Conservation (phyloP, 108 stramenopile genomes). For the Licmophora abbreviata region DNA sequence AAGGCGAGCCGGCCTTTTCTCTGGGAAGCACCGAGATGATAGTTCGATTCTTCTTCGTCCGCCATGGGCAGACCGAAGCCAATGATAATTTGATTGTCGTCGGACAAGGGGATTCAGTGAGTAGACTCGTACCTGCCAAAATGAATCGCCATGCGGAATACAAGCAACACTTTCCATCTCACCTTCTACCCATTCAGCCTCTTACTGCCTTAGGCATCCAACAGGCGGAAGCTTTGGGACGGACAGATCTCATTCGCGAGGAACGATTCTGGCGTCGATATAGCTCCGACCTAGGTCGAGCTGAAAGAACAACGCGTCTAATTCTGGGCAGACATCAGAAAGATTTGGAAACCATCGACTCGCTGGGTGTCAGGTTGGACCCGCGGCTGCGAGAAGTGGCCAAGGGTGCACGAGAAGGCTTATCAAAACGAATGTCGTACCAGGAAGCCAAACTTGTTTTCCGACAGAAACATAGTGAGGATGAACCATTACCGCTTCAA, state of each 20-base stretch:
- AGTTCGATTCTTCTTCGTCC: slow-evolving; percentile 45
- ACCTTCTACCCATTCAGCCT: slow-evolving; percentile 4
- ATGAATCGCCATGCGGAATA: background rate
- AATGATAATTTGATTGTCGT: slow-evolving; percentile 33
- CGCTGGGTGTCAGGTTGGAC: slow-evolving; percentile 19
- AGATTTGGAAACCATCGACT: background rate
- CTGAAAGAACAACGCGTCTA: slow-evolving; percentile 31
- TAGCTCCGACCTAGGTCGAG: slow-evolving; percentile 38
- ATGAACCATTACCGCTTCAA: slow-evolving; percentile 22
- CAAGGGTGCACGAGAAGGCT: slow-evolving; percentile 52
- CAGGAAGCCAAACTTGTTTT: slow-evolving; percentile 18
- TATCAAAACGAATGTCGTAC: slow-evolving; percentile 20
- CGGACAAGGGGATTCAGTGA: slow-evolving; percentile 43
- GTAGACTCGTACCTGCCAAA: slow-evolving; percentile 6
- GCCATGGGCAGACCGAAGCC: slow-evolving; percentile 58
- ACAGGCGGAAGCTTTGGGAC: slow-evolving; percentile 16
- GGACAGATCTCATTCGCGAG: too few species aligned
- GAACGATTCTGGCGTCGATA: slow-evolving; percentile 45
- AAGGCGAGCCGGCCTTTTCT: too few species aligned
- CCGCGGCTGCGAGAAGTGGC: slow-evolving; percentile 42
- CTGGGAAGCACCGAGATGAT: too few species aligned
- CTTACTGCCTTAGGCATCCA: slow-evolving; percentile 11
- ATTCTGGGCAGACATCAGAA: slow-evolving; percentile 13
- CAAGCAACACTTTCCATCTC: background rate
- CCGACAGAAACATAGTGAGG: background rate